These are phyloP conservation scores for Schizophyllum commune DNA, from an alignment of 1,284 basidiomycete species.

Conservation along the genomic window DNA sequence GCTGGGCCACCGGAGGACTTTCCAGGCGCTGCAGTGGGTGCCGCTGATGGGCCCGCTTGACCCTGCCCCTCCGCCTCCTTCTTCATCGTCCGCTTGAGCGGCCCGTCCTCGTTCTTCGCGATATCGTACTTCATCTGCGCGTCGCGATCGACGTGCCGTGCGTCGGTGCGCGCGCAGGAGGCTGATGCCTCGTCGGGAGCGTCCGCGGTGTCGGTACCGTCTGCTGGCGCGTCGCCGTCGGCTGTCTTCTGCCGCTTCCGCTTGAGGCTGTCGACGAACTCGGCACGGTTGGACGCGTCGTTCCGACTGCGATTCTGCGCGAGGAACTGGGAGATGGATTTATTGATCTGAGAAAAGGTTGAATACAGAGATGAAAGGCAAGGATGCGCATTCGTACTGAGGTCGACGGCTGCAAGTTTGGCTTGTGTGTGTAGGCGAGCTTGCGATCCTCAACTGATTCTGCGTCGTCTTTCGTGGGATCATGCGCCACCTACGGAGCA, in stretches of 20 bases:
- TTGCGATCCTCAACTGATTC: conserved; percentile 52
- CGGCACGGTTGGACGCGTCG: conserved; percentile 64
- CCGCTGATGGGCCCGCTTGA: conserved; percentile 15
- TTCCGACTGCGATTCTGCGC: conserved; percentile 61
- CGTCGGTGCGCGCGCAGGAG: conserved; percentile 68
- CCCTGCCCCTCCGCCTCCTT: conserved; percentile 13
- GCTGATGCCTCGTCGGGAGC: conserved; percentile 19
- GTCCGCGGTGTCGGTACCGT: conserved; percentile 15
- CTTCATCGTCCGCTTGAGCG: conserved; percentile 50
- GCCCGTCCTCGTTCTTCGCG: conserved; percentile 71
- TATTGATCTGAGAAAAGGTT: conserved; percentile 44
- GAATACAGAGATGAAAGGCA: conserved; percentile 6
- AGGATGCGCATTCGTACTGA: conserved; percentile 33
- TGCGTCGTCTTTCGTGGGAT: conserved; percentile 16
- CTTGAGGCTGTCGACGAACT: conserved; percentile 54
- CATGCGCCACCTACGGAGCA: conserved; percentile 5
- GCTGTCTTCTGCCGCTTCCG: conserved; percentile 41
- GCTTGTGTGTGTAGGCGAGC: conserved; percentile 46
- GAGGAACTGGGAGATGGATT: conserved; percentile 61
- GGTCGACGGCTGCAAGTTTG: conserved; percentile 43
- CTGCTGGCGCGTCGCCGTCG: conserved; percentile 5
- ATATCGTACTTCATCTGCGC: conserved; percentile 78
- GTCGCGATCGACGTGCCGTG: conserved; percentile 61
- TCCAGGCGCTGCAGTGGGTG: conserved; percentile 13
- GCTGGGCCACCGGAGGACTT: conserved; percentile 27